Base-by-base conservation (phyloP, 371 early-diverging fungal genomes). In the Apophysomyces trapeziformis region DNA sequence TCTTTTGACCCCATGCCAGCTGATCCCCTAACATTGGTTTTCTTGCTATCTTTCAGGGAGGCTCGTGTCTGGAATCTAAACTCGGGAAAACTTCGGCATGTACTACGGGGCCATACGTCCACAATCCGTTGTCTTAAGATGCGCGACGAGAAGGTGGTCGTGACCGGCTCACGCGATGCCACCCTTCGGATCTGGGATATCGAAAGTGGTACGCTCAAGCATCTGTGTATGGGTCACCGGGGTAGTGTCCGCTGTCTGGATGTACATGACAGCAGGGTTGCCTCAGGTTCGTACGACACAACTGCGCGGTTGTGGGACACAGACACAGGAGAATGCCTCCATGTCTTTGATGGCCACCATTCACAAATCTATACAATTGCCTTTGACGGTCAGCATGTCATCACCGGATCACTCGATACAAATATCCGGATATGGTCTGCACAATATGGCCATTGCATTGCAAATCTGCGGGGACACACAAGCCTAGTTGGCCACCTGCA, bases 141-240 rank as follows among this genome's bases (percentile, higher is more conserved):
- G 37, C 69, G 87, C 60, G 78, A 75, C 60, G 72, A 82, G 14
- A 73, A 72, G 43, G 70, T 88, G 26, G 87, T 94, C 38, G 88
- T 96, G 7, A 93, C 93, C 6, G 98, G 96, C 13, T 94, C 95
- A 16, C 86, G 96, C 58, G 98, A 98, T 72, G 86, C 93, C 1
- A 90, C 92, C 0, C 73, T 95, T 0, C 82, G 94, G 1, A 93
- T 95, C 37, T 95, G 93, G 86, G 86, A 88, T 69, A 86, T 93
- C 38, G 88, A 89, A 37, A 86, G 87, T 41, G 88, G 86, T 35
- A 76, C 82, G 61, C 62, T 86, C 57, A 63, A 73, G 35, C 85
- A 89, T 75, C 65, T 88, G 78, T 70, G 92, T 77, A 61, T 82
- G 69, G 83, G 99, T 80, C 78, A 95, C 85, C 78, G 92, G 68